Conservation (phyloP, 306 rosid genomes). For the Corylus heterophylla region DNA sequence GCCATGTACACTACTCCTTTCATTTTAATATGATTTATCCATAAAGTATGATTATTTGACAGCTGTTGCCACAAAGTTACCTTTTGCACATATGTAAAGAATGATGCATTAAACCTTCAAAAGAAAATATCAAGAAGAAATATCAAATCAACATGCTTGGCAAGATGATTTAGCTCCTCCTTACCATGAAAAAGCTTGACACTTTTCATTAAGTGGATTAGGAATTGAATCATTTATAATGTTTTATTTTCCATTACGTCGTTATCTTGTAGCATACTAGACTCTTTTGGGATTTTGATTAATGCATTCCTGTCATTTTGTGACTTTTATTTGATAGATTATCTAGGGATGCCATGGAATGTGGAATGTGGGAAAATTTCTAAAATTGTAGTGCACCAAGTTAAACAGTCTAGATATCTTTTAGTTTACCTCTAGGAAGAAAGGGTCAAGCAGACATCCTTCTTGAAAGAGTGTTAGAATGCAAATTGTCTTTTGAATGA, state of each 20-base stretch:
- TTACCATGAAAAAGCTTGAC: background rate
- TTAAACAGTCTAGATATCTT: background rate
- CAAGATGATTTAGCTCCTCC: background rate
- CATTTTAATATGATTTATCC: constrained; percentile 14
- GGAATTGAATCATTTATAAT: background rate
- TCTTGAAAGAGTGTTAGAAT: background rate
- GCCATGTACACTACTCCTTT: constrained; percentile 56
- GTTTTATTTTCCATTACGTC: background rate
- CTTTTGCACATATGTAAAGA: background rate
- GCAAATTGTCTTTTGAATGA: background rate
- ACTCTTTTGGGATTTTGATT: background rate
- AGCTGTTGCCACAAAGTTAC: background rate
- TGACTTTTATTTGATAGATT: background rate
- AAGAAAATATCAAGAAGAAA: background rate
- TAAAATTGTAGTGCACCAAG: background rate
- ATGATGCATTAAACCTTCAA: background rate
- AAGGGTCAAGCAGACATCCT: background rate
- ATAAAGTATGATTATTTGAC: background rate
- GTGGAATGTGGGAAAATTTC: background rate
- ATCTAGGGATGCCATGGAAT: background rate
- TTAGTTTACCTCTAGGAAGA: background rate
- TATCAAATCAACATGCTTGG: background rate
- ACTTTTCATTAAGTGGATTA: background rate
- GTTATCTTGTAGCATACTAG: background rate
- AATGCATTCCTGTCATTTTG: background rate